Evolutionary conservation across 495 filamentous ascomycete species (phyloP), one percentile per base, ranked within the genome.

Genomic region (Talaromyces thailandensis): DNA sequence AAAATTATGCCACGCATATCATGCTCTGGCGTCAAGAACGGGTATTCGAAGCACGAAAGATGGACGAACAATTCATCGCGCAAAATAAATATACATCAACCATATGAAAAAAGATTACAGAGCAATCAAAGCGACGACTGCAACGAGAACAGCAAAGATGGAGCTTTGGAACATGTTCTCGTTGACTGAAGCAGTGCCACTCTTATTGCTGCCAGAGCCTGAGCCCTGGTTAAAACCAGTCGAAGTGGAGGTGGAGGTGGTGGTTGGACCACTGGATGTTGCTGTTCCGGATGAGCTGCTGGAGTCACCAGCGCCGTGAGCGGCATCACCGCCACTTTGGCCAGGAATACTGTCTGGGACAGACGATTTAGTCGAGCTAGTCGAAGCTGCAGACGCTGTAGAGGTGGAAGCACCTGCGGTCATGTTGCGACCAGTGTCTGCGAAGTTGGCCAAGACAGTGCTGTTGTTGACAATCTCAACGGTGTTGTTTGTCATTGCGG

Each of bases 361-460:
- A 51, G 51, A 51, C 31, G 63, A 56, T 4, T 66, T 63, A 63
- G 51, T 55, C 31, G 63, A 56, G 6, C 67, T 63, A 63, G 70
- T 67, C 18, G 69, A 57, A 40, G 56, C 40, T 25, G 76, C 69
- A 8, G 61, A 62, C 29, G 69, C 71, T 4, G 45, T 61, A 9
- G 64, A 62, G 23, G 67, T 69, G 11, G 43, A 56, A 26, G 43
- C 57, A 45, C 71, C 70, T 12, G 75, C 67, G 53, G 73, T 69
- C 86, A 89, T 89, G 71, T 96, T 81, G 8, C 82, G 75, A 53
- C 94, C 94, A 0, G 88, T 89, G 6, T 83, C 93, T 32, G 85
- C 79, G 60, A 98, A 79, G 53, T 89, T 92, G 64, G 84, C 87
- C 21, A 98, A 83, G n/a, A 91, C 74, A 58, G 91, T 95, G 51